Conservation (phyloP, 176 grass and related monocot species). For the Puya raimondii region DNA sequence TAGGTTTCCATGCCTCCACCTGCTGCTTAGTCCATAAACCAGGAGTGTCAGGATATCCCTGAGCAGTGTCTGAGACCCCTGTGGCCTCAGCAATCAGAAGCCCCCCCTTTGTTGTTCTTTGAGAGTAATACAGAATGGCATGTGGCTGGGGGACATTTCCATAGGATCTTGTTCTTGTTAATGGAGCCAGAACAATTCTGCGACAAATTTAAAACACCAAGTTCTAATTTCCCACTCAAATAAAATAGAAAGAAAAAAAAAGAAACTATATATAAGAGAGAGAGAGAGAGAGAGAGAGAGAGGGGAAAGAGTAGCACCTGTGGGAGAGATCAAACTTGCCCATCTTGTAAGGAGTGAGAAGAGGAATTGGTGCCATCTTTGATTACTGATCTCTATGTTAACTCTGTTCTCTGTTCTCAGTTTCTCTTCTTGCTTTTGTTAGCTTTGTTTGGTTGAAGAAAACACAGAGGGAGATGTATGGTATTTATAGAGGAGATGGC, state of each 20-base stretch:
- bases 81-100: constrained; percentile 51
- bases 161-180: constrained; percentile 42
- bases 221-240: too few relatives aligned
- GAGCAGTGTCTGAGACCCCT: constrained; percentile 59
- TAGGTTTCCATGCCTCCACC: constrained; percentile 70
- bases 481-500: too few relatives aligned
- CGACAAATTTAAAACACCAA: too few relatives aligned
- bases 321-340: constrained; percentile 26
- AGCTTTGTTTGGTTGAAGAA: too few relatives aligned
- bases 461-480: too few relatives aligned
- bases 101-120: constrained; percentile 40
- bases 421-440: too few relatives aligned
- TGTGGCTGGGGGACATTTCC: constrained; percentile 43
- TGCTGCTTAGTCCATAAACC: constrained; percentile 65
- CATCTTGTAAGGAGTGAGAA: constrained; percentile 24
- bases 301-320: constrained; percentile 8
- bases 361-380: constrained; percentile 23
- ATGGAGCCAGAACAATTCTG: constrained; percentile 44
- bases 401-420: too few relatives aligned
- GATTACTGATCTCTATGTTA: too few relatives aligned
- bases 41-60: constrained; percentile 50
- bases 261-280: too few relatives aligned
- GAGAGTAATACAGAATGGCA: constrained; percentile 42
- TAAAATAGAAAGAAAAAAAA: too few relatives aligned
- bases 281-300: constrained; percentile 1